Base-by-base conservation (phyloP, 129 eudicot genomes). In the Helichrysum umbraculigerum region DNA sequence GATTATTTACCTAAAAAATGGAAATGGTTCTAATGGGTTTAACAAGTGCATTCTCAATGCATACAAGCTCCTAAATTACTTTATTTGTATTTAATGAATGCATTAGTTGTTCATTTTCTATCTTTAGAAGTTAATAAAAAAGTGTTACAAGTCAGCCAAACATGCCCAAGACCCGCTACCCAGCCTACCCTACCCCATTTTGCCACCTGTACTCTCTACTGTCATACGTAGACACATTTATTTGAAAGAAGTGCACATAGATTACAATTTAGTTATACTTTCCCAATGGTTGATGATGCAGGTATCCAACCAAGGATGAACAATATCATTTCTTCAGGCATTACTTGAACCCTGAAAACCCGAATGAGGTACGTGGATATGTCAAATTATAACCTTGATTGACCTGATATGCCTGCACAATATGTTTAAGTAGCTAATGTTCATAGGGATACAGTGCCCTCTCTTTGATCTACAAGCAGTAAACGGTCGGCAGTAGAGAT, bases 291-390 rank as follows among this genome's bases (percentile, higher is more conserved):
- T 79, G 56, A 66, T 73, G 35, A 62, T 87, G 80, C 79, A 93
- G 98, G 82, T 87, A 83, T 71, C 97, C 98, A 32, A 80, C 71
- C 73, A 86, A 87, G 81, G 89, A 87, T n/a, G 96, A 87, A 29
- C 97, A 93, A 14, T 90, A 83, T 64, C 89, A 86, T 82, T 93
- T 93, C 89, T 93, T 93, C 86, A 93, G 89, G 88, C 95, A 90
- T 80, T 93, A 93, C 81, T 86, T 93, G 22, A 79, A 80, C 63
- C 91, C 95, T 66, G 91, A 88, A 17, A 83, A 74, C 68, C 96
- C 97, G 19, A 37, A 88, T 28, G 92, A 93, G 97, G 98, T 93
- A 78, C 58, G 39, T 52, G 54, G 2, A 51, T 57, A 74, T 71
- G 34, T 39, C 32, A 42, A 65, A 50, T 47, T 68, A 30, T 75